Evolutionary conservation across 2,329 filamentous ascomycete genomes (phyloP).

Genomic region (Aspergillus fructus): DNA sequence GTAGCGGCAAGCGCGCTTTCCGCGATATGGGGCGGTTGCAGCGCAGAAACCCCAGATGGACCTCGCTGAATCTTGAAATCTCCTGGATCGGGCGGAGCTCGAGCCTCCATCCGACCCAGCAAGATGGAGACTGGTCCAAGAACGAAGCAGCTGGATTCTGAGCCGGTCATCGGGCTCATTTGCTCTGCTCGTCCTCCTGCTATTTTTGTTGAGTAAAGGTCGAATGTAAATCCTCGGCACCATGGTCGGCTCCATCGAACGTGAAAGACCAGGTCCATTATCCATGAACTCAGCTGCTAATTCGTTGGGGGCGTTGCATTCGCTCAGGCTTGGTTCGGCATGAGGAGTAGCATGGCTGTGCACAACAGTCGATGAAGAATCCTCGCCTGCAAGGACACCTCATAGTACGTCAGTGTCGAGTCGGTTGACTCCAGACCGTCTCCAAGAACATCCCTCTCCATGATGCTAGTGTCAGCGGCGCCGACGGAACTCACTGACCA

Average conservation of each 20-base stretch:
- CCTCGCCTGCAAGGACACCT: slow-evolving; percentile 20
- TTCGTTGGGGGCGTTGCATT: slow-evolving; percentile 10
- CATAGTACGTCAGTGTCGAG: slow-evolving; percentile 20
- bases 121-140: neutral
- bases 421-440: slow-evolving; percentile 16
- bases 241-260: slow-evolving; percentile 5
- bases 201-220: slow-evolving; percentile 8
- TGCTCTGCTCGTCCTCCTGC: neutral
- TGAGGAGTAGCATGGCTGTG: slow-evolving; percentile 12
- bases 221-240: slow-evolving; percentile 10
- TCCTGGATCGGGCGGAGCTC: slow-evolving; percentile 8
- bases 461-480: slow-evolving; percentile 14
- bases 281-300: slow-evolving; percentile 4
- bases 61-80: neutral
- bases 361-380: slow-evolving; percentile 10
- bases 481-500: slow-evolving; percentile 16
- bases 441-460: slow-evolving; percentile 14
- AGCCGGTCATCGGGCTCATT: slow-evolving; percentile 3
- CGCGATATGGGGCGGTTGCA: slow-evolving; percentile 36
- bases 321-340: neutral
- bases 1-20: slow-evolving; percentile 41
- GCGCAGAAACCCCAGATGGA: slow-evolving; percentile 33
- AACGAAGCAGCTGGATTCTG: slow-evolving; percentile 1
- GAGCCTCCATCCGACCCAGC: neutral
- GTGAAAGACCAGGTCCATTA: neutral